Evolutionary conservation across 176 grass and related monocot species (phyloP).

Genomic region (Eragrostis curvula): DNA sequence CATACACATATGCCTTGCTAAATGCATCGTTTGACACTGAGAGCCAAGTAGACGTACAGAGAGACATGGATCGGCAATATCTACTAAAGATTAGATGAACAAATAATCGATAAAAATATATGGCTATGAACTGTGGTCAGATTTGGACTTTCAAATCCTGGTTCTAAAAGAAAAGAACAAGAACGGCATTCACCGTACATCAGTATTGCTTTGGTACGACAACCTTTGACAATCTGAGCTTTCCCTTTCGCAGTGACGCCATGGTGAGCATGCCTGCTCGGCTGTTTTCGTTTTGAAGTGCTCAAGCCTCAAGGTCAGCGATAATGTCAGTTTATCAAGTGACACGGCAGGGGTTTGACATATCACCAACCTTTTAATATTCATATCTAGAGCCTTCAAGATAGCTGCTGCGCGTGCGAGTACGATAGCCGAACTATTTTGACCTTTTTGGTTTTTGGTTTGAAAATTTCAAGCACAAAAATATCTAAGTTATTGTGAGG

Average conservation of each 20-base stretch:
- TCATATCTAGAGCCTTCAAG: neutral
- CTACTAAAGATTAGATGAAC: neutral
- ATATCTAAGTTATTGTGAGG: neutral
- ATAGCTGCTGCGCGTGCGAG: slow-evolving; percentile 22
- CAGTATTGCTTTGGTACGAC: slow-evolving; percentile 33
- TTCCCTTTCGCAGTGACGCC: slow-evolving; percentile 34
- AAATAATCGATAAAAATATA: neutral
- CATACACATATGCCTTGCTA: neutral
- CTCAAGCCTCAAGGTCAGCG: slow-evolving; percentile 41
- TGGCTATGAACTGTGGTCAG: neutral
- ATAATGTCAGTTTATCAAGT: slow-evolving; percentile 21
- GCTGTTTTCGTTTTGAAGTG: neutral
- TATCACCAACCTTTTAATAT: slow-evolving; percentile 4
- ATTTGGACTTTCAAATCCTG: neutral
- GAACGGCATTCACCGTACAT: slow-evolving; percentile 18
- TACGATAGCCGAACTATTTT: neutral
- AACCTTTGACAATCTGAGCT: slow-evolving; percentile 27
- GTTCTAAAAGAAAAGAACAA: neutral
- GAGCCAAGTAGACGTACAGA: neutral
- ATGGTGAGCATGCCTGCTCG: neutral
- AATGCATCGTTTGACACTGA: neutral
- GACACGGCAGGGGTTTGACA: neutral
- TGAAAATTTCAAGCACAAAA: slow-evolving; percentile 8
- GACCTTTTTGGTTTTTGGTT: neutral
- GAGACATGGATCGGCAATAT: neutral